Evolutionary conservation across 208 protist species (phyloP).

Genomic region (Lotmaria passim): DNA sequence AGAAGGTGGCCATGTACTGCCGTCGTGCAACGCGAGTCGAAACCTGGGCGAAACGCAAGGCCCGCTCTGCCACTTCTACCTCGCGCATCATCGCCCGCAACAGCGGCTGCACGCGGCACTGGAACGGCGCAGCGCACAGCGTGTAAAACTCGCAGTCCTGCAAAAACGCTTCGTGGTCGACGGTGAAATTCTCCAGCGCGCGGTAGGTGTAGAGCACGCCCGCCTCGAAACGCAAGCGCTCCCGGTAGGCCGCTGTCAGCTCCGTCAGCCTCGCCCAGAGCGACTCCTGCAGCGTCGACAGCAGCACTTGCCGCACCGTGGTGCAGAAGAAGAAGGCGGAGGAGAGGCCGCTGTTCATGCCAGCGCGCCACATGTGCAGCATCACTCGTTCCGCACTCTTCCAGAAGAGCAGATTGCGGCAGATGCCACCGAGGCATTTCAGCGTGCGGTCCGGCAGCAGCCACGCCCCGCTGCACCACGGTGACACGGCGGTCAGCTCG

Average conservation of each 20-base stretch:
- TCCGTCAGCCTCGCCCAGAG: conserved; percentile 65
- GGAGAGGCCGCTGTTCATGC: conserved; percentile 53
- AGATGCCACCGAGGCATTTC: conserved; percentile 39
- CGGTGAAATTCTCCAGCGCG: conserved; percentile 60
- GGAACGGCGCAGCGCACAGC: conserved; percentile 53
- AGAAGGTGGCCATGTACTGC: conserved; percentile 36
- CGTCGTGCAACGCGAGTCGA: conserved; percentile 28
- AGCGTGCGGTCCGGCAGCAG: conserved; percentile 37
- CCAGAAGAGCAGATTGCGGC: conserved; percentile 75
- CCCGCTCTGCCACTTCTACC: conserved; percentile 62
- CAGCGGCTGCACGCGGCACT: conserved; percentile 38
- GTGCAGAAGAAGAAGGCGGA: conserved; percentile 82
- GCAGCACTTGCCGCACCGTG: conserved; percentile 51
- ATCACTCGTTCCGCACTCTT: conserved; percentile 65
- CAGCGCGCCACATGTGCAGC: conserved; percentile 55
- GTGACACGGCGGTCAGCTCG: conserved; percentile 11
- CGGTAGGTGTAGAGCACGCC: conserved; percentile 62
- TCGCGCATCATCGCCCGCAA: conserved; percentile 63
- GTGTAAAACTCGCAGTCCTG: conserved; percentile 69
- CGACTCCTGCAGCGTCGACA: conserved; percentile 55
- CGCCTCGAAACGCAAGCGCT: conserved; percentile 47
- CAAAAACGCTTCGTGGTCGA: conserved; percentile 66
- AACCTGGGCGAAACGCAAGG: conserved; percentile 31
- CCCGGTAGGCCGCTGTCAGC: conserved; percentile 43
- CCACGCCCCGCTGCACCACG: conserved; percentile 38